Evolutionary conservation across 176 grass and related monocot species (phyloP).

Genomic region (Bromus sterilis): DNA sequence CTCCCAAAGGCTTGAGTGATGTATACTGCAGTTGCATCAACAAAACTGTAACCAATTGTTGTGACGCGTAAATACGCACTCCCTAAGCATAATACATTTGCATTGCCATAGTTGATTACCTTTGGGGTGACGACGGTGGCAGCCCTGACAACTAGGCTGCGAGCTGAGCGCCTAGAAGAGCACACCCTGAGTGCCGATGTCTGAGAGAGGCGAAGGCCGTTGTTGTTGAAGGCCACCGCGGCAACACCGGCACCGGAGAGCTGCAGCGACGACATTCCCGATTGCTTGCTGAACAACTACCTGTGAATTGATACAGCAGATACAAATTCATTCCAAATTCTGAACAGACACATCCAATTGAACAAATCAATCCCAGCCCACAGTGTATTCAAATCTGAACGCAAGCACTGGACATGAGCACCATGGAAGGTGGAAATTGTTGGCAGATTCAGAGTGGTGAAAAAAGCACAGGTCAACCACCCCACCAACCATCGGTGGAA

Average conservation of each 20-base stretch:
- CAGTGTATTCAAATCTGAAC: background rate
- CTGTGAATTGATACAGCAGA: background rate
- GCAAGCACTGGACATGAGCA: background rate
- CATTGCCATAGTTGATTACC: slow-evolving; percentile 2
- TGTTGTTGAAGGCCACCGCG: slow-evolving; percentile 23
- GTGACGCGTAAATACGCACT: background rate
- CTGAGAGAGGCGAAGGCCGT: background rate
- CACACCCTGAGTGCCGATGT: background rate
- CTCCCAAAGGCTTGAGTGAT: slow-evolving; percentile 71
- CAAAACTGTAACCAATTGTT: background rate
- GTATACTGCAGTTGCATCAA: slow-evolving; percentile 46
- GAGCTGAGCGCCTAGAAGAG: background rate
- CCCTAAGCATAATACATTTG: background rate
- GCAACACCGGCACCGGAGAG: slow-evolving; percentile 27
- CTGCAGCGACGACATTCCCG: slow-evolving; percentile 38
- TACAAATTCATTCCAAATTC: background rate
- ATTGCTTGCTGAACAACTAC: background rate
- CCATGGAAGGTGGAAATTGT: background rate
- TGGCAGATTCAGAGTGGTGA: background rate
- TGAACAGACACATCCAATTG: background rate
- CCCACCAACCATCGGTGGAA: background rate
- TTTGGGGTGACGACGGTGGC: slow-evolving; percentile 67
- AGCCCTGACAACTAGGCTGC: slow-evolving; percentile 50
- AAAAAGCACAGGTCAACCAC: slow-evolving; percentile 1
- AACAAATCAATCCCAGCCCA: background rate